Evolutionary conservation across 2,329 filamentous ascomycete genomes (phyloP), one percentile per base, ranked within the genome.

Genomic region (Pyrenochaeta sp.): DNA sequence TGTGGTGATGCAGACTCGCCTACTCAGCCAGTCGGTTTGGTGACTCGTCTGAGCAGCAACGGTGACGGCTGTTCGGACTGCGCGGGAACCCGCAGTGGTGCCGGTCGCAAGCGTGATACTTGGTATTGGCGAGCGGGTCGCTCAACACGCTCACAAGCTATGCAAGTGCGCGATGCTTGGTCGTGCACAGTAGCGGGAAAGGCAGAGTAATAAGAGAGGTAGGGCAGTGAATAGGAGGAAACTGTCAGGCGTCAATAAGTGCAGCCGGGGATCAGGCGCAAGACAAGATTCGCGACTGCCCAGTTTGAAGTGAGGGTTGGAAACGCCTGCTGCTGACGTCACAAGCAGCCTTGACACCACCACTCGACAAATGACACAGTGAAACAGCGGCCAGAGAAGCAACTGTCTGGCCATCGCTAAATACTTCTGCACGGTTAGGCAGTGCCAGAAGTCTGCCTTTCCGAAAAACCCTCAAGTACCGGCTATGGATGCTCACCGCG

Each of bases 91-190:
- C 51, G 66, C 62, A 64, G 60, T 53, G 57, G 54, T 59, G 65
- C 61, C 62, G 65, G 65, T 68, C 50, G 59, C 58, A 53, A 55
- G 55, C 54, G 54, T 57, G 59, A 50, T 57, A 61, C 64, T 58
- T 57, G 58, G 52, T 57, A 61, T 64, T 58, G 64, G 66, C 58
- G 54, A 58, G 51, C 30, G 62, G 46, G 50, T 27, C 36, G 64
- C 62, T 63, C 58, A 64, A 42, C 60, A 55, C 55, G 50, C 50
- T 40, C 58, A 45, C 52, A 51, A 25, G 43, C 19, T 32, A 42
- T 39, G 47, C 28, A 43, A 50, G 56, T 54, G 57, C 49, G 59
- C 57, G 39, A 28, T 56, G 53, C 53, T 51, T 36, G 60, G 19
- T 28, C 27, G 15, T 32, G 36, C 46, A 45, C 48, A 43, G 45